phyloP scores from a whole-genome alignment of 176 grass and related monocot species.

The Poa pratensis region DNA sequence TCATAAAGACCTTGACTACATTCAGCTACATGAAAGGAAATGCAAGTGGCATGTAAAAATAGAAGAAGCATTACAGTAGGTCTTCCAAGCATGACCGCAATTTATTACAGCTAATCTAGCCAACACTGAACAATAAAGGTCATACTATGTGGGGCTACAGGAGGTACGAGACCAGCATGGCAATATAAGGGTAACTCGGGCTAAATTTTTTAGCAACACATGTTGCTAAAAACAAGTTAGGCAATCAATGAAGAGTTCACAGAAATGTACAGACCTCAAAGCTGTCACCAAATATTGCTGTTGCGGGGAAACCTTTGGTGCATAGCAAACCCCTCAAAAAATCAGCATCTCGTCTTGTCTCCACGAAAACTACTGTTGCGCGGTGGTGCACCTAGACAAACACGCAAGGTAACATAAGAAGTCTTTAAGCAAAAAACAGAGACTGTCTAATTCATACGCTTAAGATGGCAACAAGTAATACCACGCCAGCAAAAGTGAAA shows the following conservation, averaged over 20 bases:
- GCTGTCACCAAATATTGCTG: constrained; percentile 75
- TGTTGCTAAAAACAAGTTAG: background rate
- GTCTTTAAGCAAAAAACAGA: background rate
- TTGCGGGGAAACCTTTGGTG: constrained; percentile 62
- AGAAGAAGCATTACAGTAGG: background rate
- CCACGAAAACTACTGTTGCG: constrained; percentile 84
- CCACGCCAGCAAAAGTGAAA: constrained; percentile 48
- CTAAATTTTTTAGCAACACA: background rate
- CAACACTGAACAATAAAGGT: background rate
- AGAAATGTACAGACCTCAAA: constrained; percentile 56
- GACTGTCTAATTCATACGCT: background rate
- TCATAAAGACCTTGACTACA: background rate
- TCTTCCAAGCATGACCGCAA: background rate
- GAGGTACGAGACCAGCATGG: background rate
- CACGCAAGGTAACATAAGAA: constrained; percentile 14
- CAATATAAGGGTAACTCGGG: background rate
- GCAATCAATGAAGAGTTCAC: background rate
- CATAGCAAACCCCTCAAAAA: constrained; percentile 58
- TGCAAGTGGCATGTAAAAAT: background rate
- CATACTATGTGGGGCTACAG: background rate
- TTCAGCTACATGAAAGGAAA: background rate
- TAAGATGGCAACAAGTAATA: constrained; percentile 31
- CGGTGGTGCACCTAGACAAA: constrained; percentile 46
- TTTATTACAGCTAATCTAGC: background rate
- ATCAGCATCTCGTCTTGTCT: constrained; percentile 77